Conservation (phyloP, 2,329 filamentous ascomycete genomes). For the Sporothrix curviconia region DNA sequence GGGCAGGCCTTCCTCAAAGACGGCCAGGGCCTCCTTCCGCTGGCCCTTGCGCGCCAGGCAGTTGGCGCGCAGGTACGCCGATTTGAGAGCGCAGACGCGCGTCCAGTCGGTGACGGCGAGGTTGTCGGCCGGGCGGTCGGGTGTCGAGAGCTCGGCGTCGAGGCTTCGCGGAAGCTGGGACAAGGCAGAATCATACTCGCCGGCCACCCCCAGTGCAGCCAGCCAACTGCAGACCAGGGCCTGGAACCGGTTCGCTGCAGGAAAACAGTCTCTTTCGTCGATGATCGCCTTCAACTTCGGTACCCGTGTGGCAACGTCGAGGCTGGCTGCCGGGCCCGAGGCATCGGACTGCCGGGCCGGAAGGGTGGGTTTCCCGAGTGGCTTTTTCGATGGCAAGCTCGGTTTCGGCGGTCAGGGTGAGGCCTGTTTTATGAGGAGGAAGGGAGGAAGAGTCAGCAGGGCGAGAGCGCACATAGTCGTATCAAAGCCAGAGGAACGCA, state of each 20-base stretch:
- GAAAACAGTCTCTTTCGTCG: conserved; percentile 47
- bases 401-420: conserved; percentile 62
- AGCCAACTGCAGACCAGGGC: conserved; percentile 76
- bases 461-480: conserved; percentile 3
- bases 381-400: conserved; percentile 59
- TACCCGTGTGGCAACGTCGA: conserved; percentile 40
- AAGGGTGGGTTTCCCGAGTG: conserved; percentile 37
- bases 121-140: conserved; percentile 37
- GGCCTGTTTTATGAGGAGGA: conserved; percentile 41
- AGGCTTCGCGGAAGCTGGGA: conserved; percentile 58
- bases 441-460: not conserved
- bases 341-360: conserved; percentile 37
- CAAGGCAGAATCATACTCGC: conserved; percentile 59
- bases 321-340: conserved; percentile 32
- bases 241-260: conserved; percentile 63
- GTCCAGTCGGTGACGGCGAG: conserved; percentile 65
- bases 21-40: conserved; percentile 53
- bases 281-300: conserved; percentile 50
- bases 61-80: conserved; percentile 68
- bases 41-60: conserved; percentile 45
- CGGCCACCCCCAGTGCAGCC: conserved; percentile 75
- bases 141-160: conserved; percentile 42
- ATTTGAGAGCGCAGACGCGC: conserved; percentile 72
- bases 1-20: conserved; percentile 60
- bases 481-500: not conserved